phyloP scores from a whole-genome alignment of 108 stramenopile species.

The Epithemia pelagica region DNA sequence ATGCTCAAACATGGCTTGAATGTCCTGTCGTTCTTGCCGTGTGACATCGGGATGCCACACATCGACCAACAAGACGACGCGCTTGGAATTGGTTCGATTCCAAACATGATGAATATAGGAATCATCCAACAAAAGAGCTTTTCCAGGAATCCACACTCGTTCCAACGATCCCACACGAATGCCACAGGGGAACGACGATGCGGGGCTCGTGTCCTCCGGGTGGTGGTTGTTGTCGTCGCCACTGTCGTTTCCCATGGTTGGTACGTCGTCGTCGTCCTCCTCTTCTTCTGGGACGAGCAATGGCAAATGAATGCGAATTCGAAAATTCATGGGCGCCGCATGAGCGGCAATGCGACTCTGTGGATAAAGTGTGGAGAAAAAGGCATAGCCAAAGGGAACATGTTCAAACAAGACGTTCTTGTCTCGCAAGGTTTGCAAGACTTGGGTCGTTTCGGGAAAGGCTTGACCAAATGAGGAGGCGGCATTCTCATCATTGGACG shows the following conservation, averaged over 20 bases:
- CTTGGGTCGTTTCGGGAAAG: constrained; percentile 66
- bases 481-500: constrained; percentile 23
- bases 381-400: constrained; percentile 85
- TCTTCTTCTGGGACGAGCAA: constrained; percentile 68
- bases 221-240: constrained; percentile 4
- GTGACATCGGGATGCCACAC: constrained; percentile 87
- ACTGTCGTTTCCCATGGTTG: constrained; percentile 9
- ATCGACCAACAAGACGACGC: constrained; percentile 77
- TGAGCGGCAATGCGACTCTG: constrained; percentile 74
- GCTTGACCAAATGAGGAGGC: constrained; percentile 40
- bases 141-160: constrained; percentile 71
- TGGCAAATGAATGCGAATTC: constrained; percentile 90
- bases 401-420: constrained; percentile 21
- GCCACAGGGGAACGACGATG: constrained; percentile 47
- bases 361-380: constrained; percentile 75
- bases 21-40: constrained; percentile 52
- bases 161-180: constrained; percentile 82
- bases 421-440: constrained; percentile 45
- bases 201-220: too few species aligned
- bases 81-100: constrained; percentile 74
- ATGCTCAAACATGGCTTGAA: constrained; percentile 62
- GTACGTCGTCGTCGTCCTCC: neutral
- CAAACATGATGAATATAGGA: constrained; percentile 95
- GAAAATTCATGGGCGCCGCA: constrained; percentile 89
- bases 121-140: constrained; percentile 92